phyloP scores from a whole-genome alignment of 2,329 filamentous ascomycete genomes.

The Aspergillus japonicus region DNA sequence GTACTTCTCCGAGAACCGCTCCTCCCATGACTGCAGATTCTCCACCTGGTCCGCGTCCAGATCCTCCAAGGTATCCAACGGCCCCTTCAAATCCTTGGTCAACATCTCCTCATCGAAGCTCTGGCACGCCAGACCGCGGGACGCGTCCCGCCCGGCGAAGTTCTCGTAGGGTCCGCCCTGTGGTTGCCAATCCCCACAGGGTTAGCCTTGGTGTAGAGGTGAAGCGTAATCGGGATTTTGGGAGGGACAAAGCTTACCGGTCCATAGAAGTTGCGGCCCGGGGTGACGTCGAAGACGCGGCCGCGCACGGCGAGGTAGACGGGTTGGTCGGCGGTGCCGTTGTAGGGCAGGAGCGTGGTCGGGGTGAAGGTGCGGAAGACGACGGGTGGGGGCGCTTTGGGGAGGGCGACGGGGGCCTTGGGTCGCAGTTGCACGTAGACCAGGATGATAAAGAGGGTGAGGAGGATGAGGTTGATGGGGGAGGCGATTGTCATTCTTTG shows the following conservation, averaged over 20 bases:
- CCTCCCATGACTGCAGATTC: slow-evolving; percentile 86
- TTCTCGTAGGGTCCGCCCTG: slow-evolving; percentile 87
- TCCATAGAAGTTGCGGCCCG: slow-evolving; percentile 91
- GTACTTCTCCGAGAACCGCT: slow-evolving; percentile 91
- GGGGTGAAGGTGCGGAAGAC: slow-evolving; percentile 85
- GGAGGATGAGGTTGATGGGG: slow-evolving; percentile 61
- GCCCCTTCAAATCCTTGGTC: slow-evolving; percentile 82
- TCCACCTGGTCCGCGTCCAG: slow-evolving; percentile 75
- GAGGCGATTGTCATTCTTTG: slow-evolving; percentile 53
- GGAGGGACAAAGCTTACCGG: slow-evolving; percentile 49
- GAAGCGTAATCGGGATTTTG: not conserved
- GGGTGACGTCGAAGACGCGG: slow-evolving; percentile 83
- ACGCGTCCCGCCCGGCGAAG: slow-evolving; percentile 91
- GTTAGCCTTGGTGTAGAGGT: too few species aligned
- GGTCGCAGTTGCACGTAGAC: slow-evolving; percentile 61
- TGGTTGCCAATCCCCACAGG: too few species aligned
- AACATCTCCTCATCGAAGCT: slow-evolving; percentile 96
- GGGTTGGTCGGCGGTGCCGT: slow-evolving; percentile 69
- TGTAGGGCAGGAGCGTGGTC: slow-evolving; percentile 80
- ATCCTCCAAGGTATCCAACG: slow-evolving; percentile 72
- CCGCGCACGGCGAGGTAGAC: slow-evolving; percentile 92
- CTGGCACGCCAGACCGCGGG: slow-evolving; percentile 79
- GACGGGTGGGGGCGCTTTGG: slow-evolving; percentile 61
- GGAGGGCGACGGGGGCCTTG: slow-evolving; percentile 51
- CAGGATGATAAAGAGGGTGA: slow-evolving; percentile 57